phyloP scores from a whole-genome alignment of 768 basidiomycete species.

The Grammothele lineata region DNA sequence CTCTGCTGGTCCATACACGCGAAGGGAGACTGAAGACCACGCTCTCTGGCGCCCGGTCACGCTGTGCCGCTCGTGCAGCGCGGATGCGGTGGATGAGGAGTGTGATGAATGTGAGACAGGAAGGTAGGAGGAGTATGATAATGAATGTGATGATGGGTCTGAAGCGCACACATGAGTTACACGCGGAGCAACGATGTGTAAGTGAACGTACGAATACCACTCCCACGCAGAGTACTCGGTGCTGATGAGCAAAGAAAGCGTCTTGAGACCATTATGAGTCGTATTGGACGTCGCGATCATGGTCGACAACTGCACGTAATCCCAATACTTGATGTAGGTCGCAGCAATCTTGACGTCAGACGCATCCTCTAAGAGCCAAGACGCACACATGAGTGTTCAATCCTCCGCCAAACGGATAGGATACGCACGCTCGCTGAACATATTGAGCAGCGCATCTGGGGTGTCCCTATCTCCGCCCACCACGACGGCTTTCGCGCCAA shows the following conservation, averaged over 20 bases:
- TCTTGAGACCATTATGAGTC: slow-evolving; percentile 71
- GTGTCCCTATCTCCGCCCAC: slow-evolving; percentile 82
- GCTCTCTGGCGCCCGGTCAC: slow-evolving; percentile 80
- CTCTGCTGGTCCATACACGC: slow-evolving; percentile 75
- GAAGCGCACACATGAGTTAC: background rate
- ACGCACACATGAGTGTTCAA: too few species aligned
- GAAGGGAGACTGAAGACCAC: slow-evolving; percentile 77
- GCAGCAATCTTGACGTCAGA: slow-evolving; percentile 81
- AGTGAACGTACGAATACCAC: slow-evolving; percentile 76
- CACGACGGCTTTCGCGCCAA: slow-evolving; percentile 87
- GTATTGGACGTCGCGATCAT: slow-evolving; percentile 73
- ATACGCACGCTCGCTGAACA: slow-evolving; percentile 83
- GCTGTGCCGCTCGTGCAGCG: slow-evolving; percentile 73
- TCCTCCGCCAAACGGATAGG: slow-evolving; percentile 2
- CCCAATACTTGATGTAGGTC: slow-evolving; percentile 83
- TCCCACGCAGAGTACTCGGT: slow-evolving; percentile 84
- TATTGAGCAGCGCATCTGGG: slow-evolving; percentile 78
- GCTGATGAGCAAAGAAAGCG: slow-evolving; percentile 71
- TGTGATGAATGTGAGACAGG: slow-evolving; percentile 82
- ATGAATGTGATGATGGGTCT: slow-evolving; percentile 86
- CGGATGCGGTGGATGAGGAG: slow-evolving; percentile 88
- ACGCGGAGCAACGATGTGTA: background rate
- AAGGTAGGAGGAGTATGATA: slow-evolving; percentile 86
- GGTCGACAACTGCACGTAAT: slow-evolving; percentile 66
- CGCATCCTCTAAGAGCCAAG: slow-evolving; percentile 58